Percentiles rank a stretch among this genome's conserved stretches.
phyloP scores from a whole-genome alignment of 2,329 filamentous ascomycete genomes.

The Mariannaea elegans region DNA sequence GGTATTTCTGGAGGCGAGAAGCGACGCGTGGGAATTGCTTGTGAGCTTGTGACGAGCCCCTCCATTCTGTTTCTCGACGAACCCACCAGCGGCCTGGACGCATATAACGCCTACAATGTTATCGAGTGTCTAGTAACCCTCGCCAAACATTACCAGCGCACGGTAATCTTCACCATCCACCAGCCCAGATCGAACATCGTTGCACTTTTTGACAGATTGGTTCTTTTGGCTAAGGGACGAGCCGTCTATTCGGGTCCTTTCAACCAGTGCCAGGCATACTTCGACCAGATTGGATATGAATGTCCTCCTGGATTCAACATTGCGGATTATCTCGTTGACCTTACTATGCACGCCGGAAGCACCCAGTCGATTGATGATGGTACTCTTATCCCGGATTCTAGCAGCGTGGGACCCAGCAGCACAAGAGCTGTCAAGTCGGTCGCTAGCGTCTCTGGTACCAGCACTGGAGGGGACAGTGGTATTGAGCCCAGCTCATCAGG shows the following conservation, averaged over 20 bases:
- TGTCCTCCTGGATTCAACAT: constrained; percentile 99
- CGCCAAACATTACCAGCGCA: constrained; percentile 95
- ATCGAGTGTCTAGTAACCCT: constrained; percentile 94
- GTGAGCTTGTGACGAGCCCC: constrained; percentile 95
- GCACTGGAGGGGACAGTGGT: constrained; percentile 73
- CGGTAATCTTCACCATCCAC: constrained; percentile 98
- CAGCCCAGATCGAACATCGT: constrained; percentile 98
- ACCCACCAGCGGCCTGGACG: constrained; percentile 93
- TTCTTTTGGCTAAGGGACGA: constrained; percentile 87
- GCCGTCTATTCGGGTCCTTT: constrained; percentile 96
- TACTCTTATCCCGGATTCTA: constrained; percentile 60
- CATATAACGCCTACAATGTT: constrained; percentile 98
- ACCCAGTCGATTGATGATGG: constrained; percentile 66
- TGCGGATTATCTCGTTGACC: constrained; percentile 94
- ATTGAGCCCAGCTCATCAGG: constrained; percentile 66
- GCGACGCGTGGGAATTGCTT: constrained; percentile 93
- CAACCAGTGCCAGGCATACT: constrained; percentile 87
- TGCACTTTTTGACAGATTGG: constrained; percentile 92
- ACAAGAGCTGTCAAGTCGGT: constrained; percentile 90
- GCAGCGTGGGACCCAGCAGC: constrained; percentile 83
- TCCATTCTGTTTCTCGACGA: constrained; percentile 98
- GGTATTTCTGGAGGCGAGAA: constrained; percentile 98
- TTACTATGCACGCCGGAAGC: constrained; percentile 92
- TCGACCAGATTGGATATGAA: constrained; percentile 88
- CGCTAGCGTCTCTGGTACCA: constrained; percentile 81